Base-by-base conservation (phyloP, 331 rosid genomes). In the Spiraea crenata region DNA sequence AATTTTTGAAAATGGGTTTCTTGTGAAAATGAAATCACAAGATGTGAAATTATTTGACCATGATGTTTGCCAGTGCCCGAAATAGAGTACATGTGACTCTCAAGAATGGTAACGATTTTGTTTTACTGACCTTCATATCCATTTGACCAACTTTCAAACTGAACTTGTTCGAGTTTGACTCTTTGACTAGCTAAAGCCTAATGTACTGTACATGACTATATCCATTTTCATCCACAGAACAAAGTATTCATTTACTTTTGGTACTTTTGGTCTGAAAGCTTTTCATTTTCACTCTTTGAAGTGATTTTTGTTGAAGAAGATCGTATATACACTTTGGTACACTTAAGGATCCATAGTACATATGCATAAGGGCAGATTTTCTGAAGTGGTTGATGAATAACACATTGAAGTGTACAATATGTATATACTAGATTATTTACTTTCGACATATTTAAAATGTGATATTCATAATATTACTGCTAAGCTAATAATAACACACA, bases 1-100 rank as follows among this genome's bases (percentile, higher is more conserved):
- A 49, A 49, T 14, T 42, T 0, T 2, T 25, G 9, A 42, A 42
- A 42, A 42, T 59, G 20, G 15, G 67, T 47, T 65, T 17, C 11
- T 31, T 11, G 8, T 56, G 9, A 38, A 56, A 10, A 25, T 37
- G 61, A 56, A 11, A 49, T 66, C 35, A 49, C 34, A 48, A n/a
- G 58, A 49, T n/a, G n/a, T 10, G 71, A 5, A 67, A 16, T 35
- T n/a, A n/a, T 67, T 67, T 67, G 71, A 67, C 60, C 71, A 48
- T 66, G 58, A 66, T 48, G 47, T 20, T 42, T 67, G 71, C 48
- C 13, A 39, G 49, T 67, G 49, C 47, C 59, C 9, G 71, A 50
- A 67, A 67, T 38, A 25, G 35, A 67, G 60, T 49, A 50, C 59
- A 17, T 37, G 48, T 50, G 71, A 67, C 11, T 47, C 39, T 35